Evolutionary conservation across 1,284 basidiomycete species (phyloP), one percentile per base, ranked within the genome.

Genomic region (Polyporus tsugae): DNA sequence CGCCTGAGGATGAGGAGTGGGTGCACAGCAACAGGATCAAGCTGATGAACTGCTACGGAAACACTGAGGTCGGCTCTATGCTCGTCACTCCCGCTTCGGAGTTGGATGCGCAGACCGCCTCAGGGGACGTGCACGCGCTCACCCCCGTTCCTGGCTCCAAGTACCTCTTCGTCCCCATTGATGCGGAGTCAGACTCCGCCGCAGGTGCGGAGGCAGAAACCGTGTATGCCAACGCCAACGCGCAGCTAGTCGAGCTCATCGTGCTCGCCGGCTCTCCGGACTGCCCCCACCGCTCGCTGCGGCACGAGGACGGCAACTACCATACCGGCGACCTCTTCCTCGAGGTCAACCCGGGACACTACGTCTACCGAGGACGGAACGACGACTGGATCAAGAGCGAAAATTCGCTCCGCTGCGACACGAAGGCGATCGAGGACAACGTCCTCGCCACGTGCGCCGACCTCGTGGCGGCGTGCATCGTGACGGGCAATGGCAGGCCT

Each of bases 311-410:
- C 75, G 90, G 90, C 6, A 81, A 91, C 74, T 91, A 89, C 79
- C 90, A 91, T 77, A 93, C 91, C 13, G 91, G 91, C 6, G 91
- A 93, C 76, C 80, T 93, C 33, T 93, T 93, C 82, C 83, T 87
- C 71, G 86, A 91, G 75, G 80, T 84, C 41, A 68, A 79, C 1
- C 82, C 86, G 1, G 88, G 89, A 0, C 79, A 79, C 69, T 93
- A 89, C 77, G 76, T 87, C 38, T 91, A 86, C 75, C 85, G 89
- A 60, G 91, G 91, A 19, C 84, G 91, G 53, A 87, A 91, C 70
- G 91, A 92, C 70, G 91, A 93, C 77, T 93, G 91, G 91, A 92
- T 93, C 77, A 92, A 92, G 80, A 90, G 87, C 53, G 88, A 91
- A 75, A 91, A 86, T 77, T 90, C 91, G 73, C 80, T 91, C 68